A percentile compares a stretch with the other conserved stretches of the same genome.
Evolutionary conservation across 352 stramenopile genomes (phyloP).

Genomic region (Phytophthora colocasiae): DNA sequence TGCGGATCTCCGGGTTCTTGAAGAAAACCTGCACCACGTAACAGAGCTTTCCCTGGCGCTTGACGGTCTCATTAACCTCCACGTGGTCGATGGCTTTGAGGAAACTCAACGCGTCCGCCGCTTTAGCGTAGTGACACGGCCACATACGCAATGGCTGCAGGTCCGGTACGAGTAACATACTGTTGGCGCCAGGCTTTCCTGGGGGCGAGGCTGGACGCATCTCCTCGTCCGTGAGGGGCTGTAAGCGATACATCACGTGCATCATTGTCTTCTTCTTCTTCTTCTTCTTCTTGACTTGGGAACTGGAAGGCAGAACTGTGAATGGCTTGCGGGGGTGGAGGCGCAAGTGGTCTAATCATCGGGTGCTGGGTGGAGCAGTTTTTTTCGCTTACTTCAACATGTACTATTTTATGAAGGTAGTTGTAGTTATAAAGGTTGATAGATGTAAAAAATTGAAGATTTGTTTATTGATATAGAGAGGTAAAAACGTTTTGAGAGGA

Average conservation of each 20-base stretch:
- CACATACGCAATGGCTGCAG: slow-evolving; percentile 51
- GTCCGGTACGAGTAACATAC: slow-evolving; percentile 37
- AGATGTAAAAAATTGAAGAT: neutral
- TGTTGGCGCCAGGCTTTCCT: slow-evolving; percentile 22
- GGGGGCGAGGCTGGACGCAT: slow-evolving; percentile 21
- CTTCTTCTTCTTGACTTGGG: neutral
- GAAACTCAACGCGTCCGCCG: slow-evolving; percentile 45
- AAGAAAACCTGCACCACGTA: slow-evolving; percentile 55
- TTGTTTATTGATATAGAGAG: neutral
- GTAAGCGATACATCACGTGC: slow-evolving; percentile 25
- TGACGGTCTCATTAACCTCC: slow-evolving; percentile 43
- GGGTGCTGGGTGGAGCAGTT: slow-evolving; percentile 3
- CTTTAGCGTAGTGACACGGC: slow-evolving; percentile 50
- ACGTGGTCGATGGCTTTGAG: slow-evolving; percentile 51
- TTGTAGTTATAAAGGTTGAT: neutral
- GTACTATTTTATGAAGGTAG: neutral
- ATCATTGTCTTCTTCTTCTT: slow-evolving; percentile 8
- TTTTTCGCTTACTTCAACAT: neutral
- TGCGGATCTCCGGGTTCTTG: slow-evolving; percentile 51
- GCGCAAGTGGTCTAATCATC: slow-evolving; percentile 12
- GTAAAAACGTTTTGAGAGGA: neutral
- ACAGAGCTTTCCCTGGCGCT: slow-evolving; percentile 38
- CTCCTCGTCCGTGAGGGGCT: slow-evolving; percentile 14
- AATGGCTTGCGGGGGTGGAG: slow-evolving; percentile 15
- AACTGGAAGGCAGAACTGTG: slow-evolving; percentile 11